A percentile compares a stretch with the other conserved stretches of the same genome.
phyloP scores from a whole-genome alignment of 805 yeast genomes.

The Barnettozyma wickerhamii region DNA sequence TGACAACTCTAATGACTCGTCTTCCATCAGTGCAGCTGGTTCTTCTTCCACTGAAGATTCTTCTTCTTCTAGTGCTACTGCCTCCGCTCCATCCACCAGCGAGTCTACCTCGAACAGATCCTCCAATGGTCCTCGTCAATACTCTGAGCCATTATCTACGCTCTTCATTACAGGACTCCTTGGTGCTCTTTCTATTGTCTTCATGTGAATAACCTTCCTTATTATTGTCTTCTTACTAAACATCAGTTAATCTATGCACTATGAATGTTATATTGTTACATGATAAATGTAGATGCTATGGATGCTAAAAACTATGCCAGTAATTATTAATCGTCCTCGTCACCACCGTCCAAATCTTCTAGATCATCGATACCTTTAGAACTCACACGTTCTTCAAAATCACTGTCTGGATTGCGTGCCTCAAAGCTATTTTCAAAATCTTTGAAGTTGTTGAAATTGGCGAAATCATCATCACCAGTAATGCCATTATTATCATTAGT shows the following conservation, averaged over 20 bases:
- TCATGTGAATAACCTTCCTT: too few species aligned
- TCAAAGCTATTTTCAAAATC: not conserved
- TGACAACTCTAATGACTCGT: conserved; percentile 1
- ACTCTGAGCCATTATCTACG: conserved; percentile 5
- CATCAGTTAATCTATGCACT: too few species aligned
- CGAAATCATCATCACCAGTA: not conserved
- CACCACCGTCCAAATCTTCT: conserved; percentile 3
- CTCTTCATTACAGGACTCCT: conserved; percentile 2
- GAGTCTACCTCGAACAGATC: not conserved
- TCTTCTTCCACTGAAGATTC: not conserved
- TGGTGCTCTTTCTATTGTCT: not conserved
- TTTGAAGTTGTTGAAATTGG: not conserved
- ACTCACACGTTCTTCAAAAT: not conserved
- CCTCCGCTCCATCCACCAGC: not conserved
- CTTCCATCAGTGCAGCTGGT: not conserved
- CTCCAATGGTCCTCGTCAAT: not conserved
- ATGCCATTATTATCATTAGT: not conserved
- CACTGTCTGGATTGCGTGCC: conserved; percentile 6
- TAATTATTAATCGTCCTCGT: not conserved
- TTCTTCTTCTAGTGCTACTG: not conserved
- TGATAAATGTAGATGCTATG: not conserved
- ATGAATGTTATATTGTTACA: too few species aligned
- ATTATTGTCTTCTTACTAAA: too few species aligned
- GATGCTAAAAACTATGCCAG: not conserved
- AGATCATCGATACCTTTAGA: not conserved